Percentiles rank a stretch among this genome's conserved stretches.
Evolutionary conservation across 306 rosid genomes (phyloP).

Genomic region (Ochetophila trinervis): DNA sequence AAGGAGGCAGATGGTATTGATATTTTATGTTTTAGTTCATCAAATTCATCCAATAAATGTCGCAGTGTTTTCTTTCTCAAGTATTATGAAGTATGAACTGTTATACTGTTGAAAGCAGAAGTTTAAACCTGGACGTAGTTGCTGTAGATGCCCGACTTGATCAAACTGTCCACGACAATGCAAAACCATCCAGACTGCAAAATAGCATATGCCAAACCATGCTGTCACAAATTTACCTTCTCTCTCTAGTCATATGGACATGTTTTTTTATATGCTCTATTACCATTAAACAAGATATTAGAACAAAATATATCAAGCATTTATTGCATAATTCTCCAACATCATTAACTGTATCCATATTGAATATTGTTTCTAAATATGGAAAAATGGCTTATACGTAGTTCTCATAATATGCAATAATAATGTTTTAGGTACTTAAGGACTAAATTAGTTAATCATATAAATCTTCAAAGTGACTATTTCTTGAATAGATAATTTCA

Average conservation of each 20-base stretch:
- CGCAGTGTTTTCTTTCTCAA: background rate
- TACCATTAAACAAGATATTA: no score
- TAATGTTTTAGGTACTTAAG: no score
- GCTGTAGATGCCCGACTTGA: constrained; percentile 59
- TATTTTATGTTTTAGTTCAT: background rate
- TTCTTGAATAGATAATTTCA: no score
- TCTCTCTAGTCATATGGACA: background rate
- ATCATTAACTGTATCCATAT: background rate
- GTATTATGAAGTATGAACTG: background rate
- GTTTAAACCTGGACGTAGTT: constrained; percentile 55
- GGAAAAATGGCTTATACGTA: background rate
- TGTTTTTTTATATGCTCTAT: background rate
- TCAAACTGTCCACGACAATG: constrained; percentile 41
- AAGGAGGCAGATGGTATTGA: background rate
- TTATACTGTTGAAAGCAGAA: constrained; percentile 1
- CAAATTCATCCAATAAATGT: background rate
- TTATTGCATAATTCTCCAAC: no score
- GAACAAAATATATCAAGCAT: no score
- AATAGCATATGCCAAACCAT: constrained; percentile 21
- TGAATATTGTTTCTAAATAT: background rate
- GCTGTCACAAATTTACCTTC: background rate
- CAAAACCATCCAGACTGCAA: constrained; percentile 62
- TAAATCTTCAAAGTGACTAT: no score
- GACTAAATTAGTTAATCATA: no score
- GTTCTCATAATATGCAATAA: no score